Evolutionary conservation across 2,329 filamentous ascomycete genomes (phyloP), one percentile per base, ranked within the genome.

Genomic region (Nemania abortiva): DNA sequence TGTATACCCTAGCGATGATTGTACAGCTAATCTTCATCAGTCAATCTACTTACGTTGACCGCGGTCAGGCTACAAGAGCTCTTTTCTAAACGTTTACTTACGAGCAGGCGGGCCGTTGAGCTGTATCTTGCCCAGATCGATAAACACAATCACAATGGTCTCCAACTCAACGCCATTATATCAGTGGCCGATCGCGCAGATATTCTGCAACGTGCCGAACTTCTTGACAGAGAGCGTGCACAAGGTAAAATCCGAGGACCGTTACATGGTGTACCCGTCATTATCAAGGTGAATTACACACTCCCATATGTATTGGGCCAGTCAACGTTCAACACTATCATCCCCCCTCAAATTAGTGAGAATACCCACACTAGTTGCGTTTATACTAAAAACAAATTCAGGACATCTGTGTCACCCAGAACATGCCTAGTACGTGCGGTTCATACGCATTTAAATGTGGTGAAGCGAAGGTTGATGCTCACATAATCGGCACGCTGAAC

Each of bases 121-220:
- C 37, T 42, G 13, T 42, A 42, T 42, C 37, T 42, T 42, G 37
- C 37, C 6, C 37, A 42, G 13, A 42, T 42, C 37, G 11, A 10
- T 15, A 7, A 42, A 42, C 37, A 42, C 11, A 42, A 42, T 42
- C 37, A 42, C 37, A 42, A 37, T 37, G 52, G 52, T 6, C 29
- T 55, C 15, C 29, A 24, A 18, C 52, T 55, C 5, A 55, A 55
- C 9, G 52, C 52, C 5, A 15, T 55, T 18, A 55, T 55, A 31
- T 37, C 52, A 2, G 31, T 37, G 2, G 18, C 20, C 22, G 3
- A 39, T 6, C 29, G 53, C 6, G n/a, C 18, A 6, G 13, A 4
- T 4, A 34, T 34, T 1, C 3, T 55, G 7, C 18, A 55, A 13
- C 20, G 29, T 2, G 53, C 53, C 18, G 37, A 20, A 37, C 20